These are phyloP conservation scores for Aspergillus puulaauensis DNA, from an alignment of 2,329 filamentous ascomycete species.

Conservation along the genomic window DNA sequence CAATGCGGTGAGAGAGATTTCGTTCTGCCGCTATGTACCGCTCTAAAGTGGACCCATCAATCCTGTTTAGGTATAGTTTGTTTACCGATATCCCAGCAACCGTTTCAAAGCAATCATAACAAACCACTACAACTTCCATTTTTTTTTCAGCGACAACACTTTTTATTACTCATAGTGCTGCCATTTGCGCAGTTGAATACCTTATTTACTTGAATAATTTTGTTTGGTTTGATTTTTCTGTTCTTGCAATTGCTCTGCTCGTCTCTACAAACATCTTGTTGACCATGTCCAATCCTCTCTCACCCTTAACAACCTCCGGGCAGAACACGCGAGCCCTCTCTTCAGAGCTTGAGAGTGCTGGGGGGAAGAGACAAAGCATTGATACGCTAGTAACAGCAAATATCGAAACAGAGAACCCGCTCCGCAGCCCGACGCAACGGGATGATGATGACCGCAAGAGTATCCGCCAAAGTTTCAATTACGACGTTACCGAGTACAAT, in stretches of 20 bases:
- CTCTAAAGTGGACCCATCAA: slow-evolving; percentile 1
- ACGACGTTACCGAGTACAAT: slow-evolving; percentile 18
- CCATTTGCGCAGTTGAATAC: neutral
- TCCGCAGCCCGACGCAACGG: slow-evolving; percentile 30
- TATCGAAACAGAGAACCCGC: slow-evolving; percentile 21
- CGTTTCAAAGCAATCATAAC: slow-evolving; percentile 22
- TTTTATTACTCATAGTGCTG: neutral
- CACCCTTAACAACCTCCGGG: slow-evolving; percentile 41
- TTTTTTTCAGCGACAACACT: neutral
- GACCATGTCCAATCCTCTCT: slow-evolving; percentile 42
- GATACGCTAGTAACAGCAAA: slow-evolving; percentile 18
- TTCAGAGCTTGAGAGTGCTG: slow-evolving; percentile 19
- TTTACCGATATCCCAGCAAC: slow-evolving; percentile 32
- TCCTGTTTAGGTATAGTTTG: slow-evolving; percentile 28
- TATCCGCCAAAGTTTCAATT: slow-evolving; percentile 11
- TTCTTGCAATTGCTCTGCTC: neutral
- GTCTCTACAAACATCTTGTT: slow-evolving; percentile 2
- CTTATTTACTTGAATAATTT: neutral
- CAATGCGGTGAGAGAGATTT: slow-evolving; percentile 12
- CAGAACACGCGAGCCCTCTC: slow-evolving; percentile 41
- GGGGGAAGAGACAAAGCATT: slow-evolving; percentile 14
- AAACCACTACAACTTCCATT: slow-evolving; percentile 14
- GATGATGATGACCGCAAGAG: slow-evolving; percentile 17
- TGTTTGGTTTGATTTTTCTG: neutral
- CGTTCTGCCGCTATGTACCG: slow-evolving; percentile 16